Evolutionary conservation across 2,329 filamentous ascomycete genomes (phyloP).

Genomic region (Amauroascus niger): DNA sequence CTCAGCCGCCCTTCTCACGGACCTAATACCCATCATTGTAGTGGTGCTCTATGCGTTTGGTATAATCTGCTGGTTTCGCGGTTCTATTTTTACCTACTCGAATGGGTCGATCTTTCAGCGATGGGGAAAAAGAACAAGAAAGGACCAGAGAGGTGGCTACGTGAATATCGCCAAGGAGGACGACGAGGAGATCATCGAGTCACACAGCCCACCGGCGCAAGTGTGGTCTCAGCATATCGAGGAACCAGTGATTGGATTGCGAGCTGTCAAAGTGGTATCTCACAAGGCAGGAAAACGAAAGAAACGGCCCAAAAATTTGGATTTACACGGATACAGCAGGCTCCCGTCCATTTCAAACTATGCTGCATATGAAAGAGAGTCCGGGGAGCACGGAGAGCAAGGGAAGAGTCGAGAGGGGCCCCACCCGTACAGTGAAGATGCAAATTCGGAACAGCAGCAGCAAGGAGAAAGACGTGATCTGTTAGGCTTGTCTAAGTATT

Average conservation of each 20-base stretch:
- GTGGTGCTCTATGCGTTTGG: conserved; percentile 18
- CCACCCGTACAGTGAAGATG: neutral
- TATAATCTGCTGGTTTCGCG: conserved; percentile 6
- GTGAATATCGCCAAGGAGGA: conserved; percentile 14
- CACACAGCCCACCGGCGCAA: neutral
- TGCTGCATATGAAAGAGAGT: neutral
- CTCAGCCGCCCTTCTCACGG: conserved; percentile 9
- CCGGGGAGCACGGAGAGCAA: neutral
- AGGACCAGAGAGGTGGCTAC: conserved; percentile 18
- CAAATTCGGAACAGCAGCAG: neutral
- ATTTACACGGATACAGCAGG: neutral
- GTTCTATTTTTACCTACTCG: neutral
- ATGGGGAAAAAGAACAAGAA: conserved; percentile 18
- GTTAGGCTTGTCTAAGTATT: conserved; percentile 17
- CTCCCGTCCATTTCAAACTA: neutral
- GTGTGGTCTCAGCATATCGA: neutral
- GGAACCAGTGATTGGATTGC: neutral
- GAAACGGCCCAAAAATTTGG: conserved; percentile 2
- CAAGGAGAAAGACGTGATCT: neutral
- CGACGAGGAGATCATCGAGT: conserved; percentile 13
- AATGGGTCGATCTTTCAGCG: conserved; percentile 12
- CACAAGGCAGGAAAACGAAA: neutral
- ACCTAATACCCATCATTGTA: conserved; percentile 14
- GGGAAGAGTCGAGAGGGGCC: neutral
- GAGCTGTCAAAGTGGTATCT: neutral